phyloP scores from a whole-genome alignment of 1,284 basidiomycete species.

The Rhizopogon hawkerae region DNA sequence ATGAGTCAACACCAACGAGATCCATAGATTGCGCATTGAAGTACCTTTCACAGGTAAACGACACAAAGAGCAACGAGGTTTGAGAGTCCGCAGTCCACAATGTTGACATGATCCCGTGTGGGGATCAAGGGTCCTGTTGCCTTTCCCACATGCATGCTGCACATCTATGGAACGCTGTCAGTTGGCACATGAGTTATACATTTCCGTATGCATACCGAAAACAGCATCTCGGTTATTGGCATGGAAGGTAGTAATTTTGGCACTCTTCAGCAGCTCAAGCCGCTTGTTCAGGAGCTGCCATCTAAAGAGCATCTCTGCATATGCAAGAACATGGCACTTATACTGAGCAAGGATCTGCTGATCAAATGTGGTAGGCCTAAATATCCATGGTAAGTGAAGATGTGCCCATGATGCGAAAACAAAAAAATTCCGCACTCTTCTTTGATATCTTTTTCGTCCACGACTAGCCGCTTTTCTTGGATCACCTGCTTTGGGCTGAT shows the following conservation, averaged over 20 bases:
- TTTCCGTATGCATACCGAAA: slow-evolving; percentile 28
- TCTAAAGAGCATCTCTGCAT: slow-evolving; percentile 66
- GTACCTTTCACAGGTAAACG: slow-evolving; percentile 71
- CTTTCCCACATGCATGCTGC: slow-evolving; percentile 32
- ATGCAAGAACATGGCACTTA: slow-evolving; percentile 53
- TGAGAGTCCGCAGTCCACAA: slow-evolving; percentile 39
- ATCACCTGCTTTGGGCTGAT: slow-evolving; percentile 20
- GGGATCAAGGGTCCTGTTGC: slow-evolving; percentile 25
- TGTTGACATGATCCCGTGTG: slow-evolving; percentile 37
- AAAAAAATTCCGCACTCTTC: slow-evolving; percentile 2
- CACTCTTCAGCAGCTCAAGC: slow-evolving; percentile 59
- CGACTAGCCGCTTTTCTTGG: slow-evolving; percentile 30
- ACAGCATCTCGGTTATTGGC: slow-evolving; percentile 21
- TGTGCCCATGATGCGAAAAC: neutral
- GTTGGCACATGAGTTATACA: neutral
- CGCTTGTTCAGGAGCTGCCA: slow-evolving; percentile 64
- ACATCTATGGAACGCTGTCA: slow-evolving; percentile 23
- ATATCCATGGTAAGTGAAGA: neutral
- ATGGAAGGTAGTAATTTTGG: slow-evolving; percentile 29
- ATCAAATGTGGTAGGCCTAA: neutral
- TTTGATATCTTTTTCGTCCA: slow-evolving; percentile 24
- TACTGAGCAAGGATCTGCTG: slow-evolving; percentile 38
- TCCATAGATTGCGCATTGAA: slow-evolving; percentile 14
- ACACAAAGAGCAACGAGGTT: slow-evolving; percentile 63
- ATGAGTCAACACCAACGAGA: neutral